Evolutionary conservation across 2,329 filamentous ascomycete genomes (phyloP), one percentile per base, ranked within the genome.

Genomic region (Fusarium sp.): DNA sequence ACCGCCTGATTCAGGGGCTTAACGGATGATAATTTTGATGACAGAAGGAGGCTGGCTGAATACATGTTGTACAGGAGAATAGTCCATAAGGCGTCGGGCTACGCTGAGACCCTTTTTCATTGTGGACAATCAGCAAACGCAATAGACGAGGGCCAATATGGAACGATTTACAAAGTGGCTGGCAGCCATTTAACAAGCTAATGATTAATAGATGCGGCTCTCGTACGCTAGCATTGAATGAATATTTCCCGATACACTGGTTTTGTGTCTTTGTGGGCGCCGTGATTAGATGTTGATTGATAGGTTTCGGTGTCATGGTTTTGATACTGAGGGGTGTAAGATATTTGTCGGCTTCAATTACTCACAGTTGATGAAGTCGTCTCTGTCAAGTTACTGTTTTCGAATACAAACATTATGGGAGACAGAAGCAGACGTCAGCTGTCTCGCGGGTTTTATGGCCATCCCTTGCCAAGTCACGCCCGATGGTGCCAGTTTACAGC

Each of bases 141-240:
- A 55, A 70, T 70, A 70, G 48, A 52, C 11, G 60, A 59, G 55
- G 41, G 39, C 57, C 48, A 24, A n/a, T 52, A 72, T 55, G 52
- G 57, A 38, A 36, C 47, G 22, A 69, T 66, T 39, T 72, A 71
- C 70, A 70, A 28, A 44, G 55, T 61, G 72, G 65, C 65, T 41
- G 47, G 58, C 47, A 61, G 71, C 42, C 51, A 66, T 59, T 60
- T 57, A 69, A 51, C 26, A 71, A 63, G 57, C 58, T 78, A 76
- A 78, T 78, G 73, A 78, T 70, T 78, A 78, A 78, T 78, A 78
- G 68, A 76, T 74, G 73, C 55, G 54, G 69, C 57, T 51, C 44
- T 41, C 22, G 20, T 44, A 47, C 31, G 72, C 63, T 57, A 38
- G 56, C 72, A 65, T 75, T 74, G 72, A 60, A 73, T 56, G 47